A percentile compares a stretch with the other conserved stretches of the same genome.
Conservation (phyloP, 352 stramenopile species). For the Thraustochytrium sp. region DNA sequence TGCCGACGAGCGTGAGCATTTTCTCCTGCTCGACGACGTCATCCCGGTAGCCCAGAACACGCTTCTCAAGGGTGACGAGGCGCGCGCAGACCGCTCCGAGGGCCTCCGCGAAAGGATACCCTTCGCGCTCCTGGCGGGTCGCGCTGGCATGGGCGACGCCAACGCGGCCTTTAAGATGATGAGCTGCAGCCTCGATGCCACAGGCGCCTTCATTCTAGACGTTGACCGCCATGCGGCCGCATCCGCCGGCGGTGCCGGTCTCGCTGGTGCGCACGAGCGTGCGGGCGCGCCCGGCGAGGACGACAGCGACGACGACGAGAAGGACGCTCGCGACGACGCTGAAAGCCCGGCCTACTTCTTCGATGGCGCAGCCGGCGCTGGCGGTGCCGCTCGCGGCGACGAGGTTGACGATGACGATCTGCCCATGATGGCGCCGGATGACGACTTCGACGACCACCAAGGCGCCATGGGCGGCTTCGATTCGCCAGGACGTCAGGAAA, state of each 20-base stretch:
- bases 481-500: background rate
- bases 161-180: conserved; percentile 36
- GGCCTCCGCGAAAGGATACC: conserved; percentile 5
- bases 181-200: background rate
- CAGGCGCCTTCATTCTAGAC: conserved; percentile 21
- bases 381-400: no score
- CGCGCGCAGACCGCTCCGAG: background rate
- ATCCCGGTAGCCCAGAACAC: conserved; percentile 22
- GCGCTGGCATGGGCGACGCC: background rate
- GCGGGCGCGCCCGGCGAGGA: background rate
- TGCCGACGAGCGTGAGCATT: conserved; percentile 26
- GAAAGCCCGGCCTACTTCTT: background rate
- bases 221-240: background rate
- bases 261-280: background rate
- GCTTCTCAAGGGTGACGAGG: background rate
- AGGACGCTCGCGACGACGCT: background rate
- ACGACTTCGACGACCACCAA: background rate
- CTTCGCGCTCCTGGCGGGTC: background rate
- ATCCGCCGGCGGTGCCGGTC: background rate
- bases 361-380: no score
- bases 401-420: background rate
- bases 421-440: no score
- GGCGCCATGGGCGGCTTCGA: background rate
- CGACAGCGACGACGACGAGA: background rate
- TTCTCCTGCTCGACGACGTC: conserved; percentile 47